A percentile compares a stretch with the other conserved stretches of the same genome.
phyloP scores from a whole-genome alignment of 2,329 filamentous ascomycete species.

The Alternaria ventricosa region DNA sequence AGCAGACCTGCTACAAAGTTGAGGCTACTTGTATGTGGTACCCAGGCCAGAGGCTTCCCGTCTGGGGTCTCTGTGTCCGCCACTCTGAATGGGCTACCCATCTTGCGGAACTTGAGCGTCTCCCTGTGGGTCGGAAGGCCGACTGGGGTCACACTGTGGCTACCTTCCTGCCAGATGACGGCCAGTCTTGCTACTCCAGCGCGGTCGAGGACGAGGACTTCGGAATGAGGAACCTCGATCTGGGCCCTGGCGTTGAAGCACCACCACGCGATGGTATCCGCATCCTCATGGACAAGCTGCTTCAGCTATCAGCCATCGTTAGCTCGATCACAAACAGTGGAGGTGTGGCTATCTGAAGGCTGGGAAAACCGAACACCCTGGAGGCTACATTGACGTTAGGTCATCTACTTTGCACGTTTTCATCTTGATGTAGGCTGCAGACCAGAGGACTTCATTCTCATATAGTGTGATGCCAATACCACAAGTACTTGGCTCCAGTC shows the following conservation, averaged over 20 bases:
- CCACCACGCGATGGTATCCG: constrained; percentile 28
- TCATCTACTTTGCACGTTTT: background rate
- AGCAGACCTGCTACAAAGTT: constrained; percentile 35
- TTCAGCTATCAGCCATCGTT: constrained; percentile 37
- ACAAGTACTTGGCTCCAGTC: background rate
- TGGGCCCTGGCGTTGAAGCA: constrained; percentile 2
- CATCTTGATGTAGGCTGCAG: background rate
- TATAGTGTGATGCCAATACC: background rate
- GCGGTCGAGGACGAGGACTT: constrained; percentile 14
- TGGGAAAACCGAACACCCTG: background rate
- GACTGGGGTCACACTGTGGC: constrained; percentile 28
- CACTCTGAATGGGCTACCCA: constrained; percentile 39
- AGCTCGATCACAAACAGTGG: constrained; percentile 15
- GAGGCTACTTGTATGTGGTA: constrained; percentile 41
- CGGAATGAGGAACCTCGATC: constrained; percentile 3
- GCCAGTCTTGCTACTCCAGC: constrained; percentile 14
- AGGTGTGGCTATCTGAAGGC: constrained; percentile 4
- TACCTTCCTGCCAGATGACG: constrained; percentile 40
- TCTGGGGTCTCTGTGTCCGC: constrained; percentile 41
- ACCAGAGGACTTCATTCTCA: background rate
- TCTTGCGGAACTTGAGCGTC: constrained; percentile 34
- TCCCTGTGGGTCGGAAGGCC: constrained; percentile 29
- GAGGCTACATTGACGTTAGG: background rate
- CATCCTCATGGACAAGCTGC: constrained; percentile 29
- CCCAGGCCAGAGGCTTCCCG: constrained; percentile 20